Base-by-base conservation (phyloP, 2,329 filamentous ascomycete species). In the Fusarium proliferatum region DNA sequence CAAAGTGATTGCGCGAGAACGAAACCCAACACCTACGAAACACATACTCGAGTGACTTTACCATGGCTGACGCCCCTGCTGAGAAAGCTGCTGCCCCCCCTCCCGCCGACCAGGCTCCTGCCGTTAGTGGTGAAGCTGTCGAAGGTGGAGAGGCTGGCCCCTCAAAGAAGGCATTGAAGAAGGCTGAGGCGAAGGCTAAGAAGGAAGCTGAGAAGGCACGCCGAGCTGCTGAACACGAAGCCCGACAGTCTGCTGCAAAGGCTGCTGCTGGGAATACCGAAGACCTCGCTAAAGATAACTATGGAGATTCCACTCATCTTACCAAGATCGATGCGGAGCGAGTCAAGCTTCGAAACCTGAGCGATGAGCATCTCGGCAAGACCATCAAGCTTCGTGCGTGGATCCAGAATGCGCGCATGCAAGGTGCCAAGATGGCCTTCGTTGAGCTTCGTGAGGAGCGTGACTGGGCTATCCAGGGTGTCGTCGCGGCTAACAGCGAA, bases 351-450 rank as follows among this genome's bases (percentile, higher is more conserved):
- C 87, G 88, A 64, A 85, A 88, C 57, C 84, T 97, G n/a, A 83
- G 86, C 60, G 90, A 94, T 55, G 85, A 88, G 60, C 85, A 92
- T 81, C 83, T 91, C 49, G 92, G 90, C 77, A 91, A 93, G 84
- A 89, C 90, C 36, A 88, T 98, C 76, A 91, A 90, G 49, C 87
- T 98, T 78, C 89, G 94, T 42, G 94, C 90, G 36, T 94, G 93
- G 86, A 88, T 98, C 43, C 94, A 97, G 82, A 98, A 97, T 85
- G 90, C 93, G 38, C 90, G 96, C 74, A 91, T 93, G 77, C 96
- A 98, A 85, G 92, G 93, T 68, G 94, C 95, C 75, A 98, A 97
- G 87, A 92, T 98, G 86, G 93, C 91, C 46, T 98, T 98, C 85
- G 84, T 98, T 78, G 94, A 96, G 85, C 88, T 98, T 77, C 89